These are phyloP conservation scores for Brettanomyces bruxellensis DNA, from an alignment of 805 yeast genomes.

Conservation along the genomic window DNA sequence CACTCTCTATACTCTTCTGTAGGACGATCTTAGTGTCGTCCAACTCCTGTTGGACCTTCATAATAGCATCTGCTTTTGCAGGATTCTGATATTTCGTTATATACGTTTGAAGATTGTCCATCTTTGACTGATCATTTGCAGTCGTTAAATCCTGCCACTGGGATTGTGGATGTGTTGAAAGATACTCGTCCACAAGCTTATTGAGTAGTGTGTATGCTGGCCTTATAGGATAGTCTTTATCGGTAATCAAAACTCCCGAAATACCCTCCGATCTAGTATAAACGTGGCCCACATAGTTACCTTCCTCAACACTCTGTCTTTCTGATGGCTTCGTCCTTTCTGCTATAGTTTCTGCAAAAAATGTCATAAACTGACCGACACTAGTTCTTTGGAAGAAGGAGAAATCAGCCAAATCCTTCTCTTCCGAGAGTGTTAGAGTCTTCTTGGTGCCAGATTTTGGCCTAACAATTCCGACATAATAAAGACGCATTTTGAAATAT, in stretches of 20 bases:
- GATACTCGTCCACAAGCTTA: slow-evolving; percentile 84
- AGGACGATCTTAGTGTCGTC: slow-evolving; percentile 96
- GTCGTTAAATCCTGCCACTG: slow-evolving; percentile 55
- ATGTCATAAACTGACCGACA: slow-evolving; percentile 90
- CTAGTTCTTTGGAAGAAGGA: slow-evolving; percentile 71
- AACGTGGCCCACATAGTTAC: slow-evolving; percentile 83
- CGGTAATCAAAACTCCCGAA: slow-evolving; percentile 86
- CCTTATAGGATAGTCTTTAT: slow-evolving; percentile 92
- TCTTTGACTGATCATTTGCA: slow-evolving; percentile 36
- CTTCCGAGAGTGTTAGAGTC: slow-evolving; percentile 69
- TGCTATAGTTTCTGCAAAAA: slow-evolving; percentile 84
- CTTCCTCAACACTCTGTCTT: slow-evolving; percentile 92
- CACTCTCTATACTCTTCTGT: slow-evolving; percentile 92
- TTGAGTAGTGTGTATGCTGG: slow-evolving; percentile 92
- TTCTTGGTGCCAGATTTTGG: slow-evolving; percentile 38
- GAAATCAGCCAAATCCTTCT: slow-evolving; percentile 77
- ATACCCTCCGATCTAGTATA: slow-evolving; percentile 85
- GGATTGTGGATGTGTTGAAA: slow-evolving; percentile 66
- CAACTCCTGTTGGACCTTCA: slow-evolving; percentile 95
- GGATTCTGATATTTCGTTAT: slow-evolving; percentile 91
- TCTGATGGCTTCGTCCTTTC: slow-evolving; percentile 83
- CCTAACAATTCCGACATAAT: slow-evolving; percentile 80
- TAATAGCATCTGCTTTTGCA: slow-evolving; percentile 88
- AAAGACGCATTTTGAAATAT: slow-evolving; percentile 60
- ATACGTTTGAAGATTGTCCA: slow-evolving; percentile 58